Conservation (phyloP, 2,329 filamentous ascomycete genomes). For the Dactylellina haptotyla region DNA sequence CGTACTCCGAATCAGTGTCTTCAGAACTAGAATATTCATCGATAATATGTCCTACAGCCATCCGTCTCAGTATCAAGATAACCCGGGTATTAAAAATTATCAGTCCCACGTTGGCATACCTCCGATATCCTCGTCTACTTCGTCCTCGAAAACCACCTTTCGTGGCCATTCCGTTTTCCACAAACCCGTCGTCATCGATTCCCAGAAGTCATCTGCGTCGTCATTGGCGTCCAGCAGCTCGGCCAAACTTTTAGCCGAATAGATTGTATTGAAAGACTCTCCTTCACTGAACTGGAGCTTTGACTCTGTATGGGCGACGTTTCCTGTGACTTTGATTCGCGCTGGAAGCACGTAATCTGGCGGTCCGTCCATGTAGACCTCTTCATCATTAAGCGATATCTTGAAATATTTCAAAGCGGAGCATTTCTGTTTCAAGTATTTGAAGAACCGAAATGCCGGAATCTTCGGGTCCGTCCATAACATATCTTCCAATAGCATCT, state of each 20-base stretch:
- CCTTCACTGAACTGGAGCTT: neutral
- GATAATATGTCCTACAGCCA: too few relatives aligned
- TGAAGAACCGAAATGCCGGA: neutral
- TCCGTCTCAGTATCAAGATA: too few relatives aligned
- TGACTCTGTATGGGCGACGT: too few relatives aligned
- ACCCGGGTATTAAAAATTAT: too few relatives aligned
- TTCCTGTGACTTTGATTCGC: too few relatives aligned
- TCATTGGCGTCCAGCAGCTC: too few relatives aligned
- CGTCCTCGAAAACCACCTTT: too few relatives aligned
- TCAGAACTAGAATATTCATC: too few relatives aligned
- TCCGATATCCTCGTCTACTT: too few relatives aligned
- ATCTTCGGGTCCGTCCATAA: neutral
- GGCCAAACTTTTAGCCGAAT: neutral
- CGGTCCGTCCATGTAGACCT: neutral
- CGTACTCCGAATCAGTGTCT: too few relatives aligned
- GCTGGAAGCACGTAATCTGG: neutral
- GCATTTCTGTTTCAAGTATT: neutral
- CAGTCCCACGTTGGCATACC: too few relatives aligned
- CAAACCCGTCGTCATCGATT: conserved; percentile 1
- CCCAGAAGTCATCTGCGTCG: conserved; percentile 24
- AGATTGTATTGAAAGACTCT: conserved; percentile 2
- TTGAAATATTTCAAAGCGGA: neutral
- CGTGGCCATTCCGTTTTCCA: conserved; percentile 19
- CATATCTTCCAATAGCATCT: neutral
- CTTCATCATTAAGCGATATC: neutral